These are phyloP conservation scores for Sanghuangporus sanghuang DNA, from an alignment of 1,284 basidiomycete genomes.

Conservation along the genomic window DNA sequence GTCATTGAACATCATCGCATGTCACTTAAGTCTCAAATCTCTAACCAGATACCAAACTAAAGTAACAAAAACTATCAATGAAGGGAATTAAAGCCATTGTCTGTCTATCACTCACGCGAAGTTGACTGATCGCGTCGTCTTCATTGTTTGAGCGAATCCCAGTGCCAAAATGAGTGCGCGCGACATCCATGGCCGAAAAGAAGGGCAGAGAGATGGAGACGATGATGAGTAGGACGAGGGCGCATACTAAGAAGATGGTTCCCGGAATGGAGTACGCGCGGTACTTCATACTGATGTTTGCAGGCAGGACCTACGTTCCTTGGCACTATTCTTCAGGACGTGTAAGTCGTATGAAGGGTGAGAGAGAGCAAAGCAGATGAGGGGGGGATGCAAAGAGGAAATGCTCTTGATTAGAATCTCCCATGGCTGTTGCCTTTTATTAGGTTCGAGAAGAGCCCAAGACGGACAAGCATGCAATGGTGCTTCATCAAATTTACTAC, in stretches of 20 bases:
- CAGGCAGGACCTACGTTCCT: too few species aligned
- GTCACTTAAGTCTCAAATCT: neutral
- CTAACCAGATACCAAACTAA: conserved; percentile 60
- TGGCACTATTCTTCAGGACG: too few species aligned
- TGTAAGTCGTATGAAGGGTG: too few species aligned
- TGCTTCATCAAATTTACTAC: too few species aligned
- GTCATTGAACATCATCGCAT: neutral
- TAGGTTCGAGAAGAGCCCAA: too few species aligned
- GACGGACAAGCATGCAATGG: too few species aligned
- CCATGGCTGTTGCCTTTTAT: too few species aligned
- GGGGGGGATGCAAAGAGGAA: too few species aligned
- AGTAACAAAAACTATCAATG: neutral
- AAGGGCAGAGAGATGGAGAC: conserved; percentile 66
- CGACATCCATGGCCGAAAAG: conserved; percentile 58
- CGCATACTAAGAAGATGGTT: conserved; percentile 52
- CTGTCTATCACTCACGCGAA: conserved; percentile 45
- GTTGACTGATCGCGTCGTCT: conserved; percentile 33
- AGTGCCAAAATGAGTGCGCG: conserved; percentile 45
- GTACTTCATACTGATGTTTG: neutral
- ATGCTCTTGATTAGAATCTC: too few species aligned
- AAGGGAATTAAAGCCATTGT: neutral
- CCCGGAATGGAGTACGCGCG: conserved; percentile 28
- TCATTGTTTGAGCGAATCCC: conserved; percentile 26
- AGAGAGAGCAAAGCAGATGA: too few species aligned
- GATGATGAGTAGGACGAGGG: conserved; percentile 61